Evolutionary conservation across 805 yeast genomes (phyloP), one percentile per base, ranked within the genome.

Genomic region (Candida anglica): DNA sequence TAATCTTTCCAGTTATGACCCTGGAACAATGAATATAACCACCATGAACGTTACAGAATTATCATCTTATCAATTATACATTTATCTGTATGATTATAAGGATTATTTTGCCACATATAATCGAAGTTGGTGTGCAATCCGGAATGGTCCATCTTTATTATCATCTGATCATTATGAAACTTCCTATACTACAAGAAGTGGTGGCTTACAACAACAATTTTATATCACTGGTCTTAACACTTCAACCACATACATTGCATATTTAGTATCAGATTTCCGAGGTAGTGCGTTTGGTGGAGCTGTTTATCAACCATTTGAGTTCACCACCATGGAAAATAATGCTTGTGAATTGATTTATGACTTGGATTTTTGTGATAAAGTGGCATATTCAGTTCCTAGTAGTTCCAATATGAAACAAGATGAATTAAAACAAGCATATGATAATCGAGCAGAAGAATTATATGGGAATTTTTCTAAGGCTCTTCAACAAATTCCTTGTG

Each of bases 301-400:
- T 3, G 66, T 85, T 0, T 85, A 75, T 47, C 54, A 63, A 5
- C 70, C 71, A 8, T 70, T 81, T 27, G 54, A 56, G 23, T 85
- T 91, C 39, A 70, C 73, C 26, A 77, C 86, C 2, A 57, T 74
- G 55, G 56, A 55, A 17, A 52, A 68, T 2, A 61, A 65, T 14
- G 73, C 85, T 2, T 91, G 98, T 54, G 75, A 81, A 39, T 59
- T 89, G 31, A 73, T 88, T 13, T 86, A 75, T 52, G 83, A 77
- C 38, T 65, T 91, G 39, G 79, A 75, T 2, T 88, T 88, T 49
- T 91, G 98, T 56, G 56, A 68, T 19, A 74, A 76, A 29, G 94
- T 91, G 16, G 93, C 96, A 1, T 91, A 89, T 58, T 73, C 95
- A 0, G 96, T 86, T 0, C 98, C 98, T 16, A 5, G 60, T 60